Evolutionary conservation across 1,284 basidiomycete genomes (phyloP).

Genomic region (Fomes fomentarius): DNA sequence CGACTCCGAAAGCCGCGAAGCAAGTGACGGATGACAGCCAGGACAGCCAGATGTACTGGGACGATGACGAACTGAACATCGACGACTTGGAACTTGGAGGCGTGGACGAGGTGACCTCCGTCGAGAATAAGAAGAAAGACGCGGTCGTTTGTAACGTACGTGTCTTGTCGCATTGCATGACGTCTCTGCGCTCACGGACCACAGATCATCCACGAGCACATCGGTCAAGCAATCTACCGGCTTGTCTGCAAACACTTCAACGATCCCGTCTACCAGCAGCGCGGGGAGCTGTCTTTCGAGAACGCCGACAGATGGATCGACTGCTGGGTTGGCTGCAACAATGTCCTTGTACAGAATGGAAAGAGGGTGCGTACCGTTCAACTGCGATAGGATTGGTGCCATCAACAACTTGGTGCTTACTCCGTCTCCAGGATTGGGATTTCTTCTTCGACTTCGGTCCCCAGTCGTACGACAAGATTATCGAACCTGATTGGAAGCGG

Average conservation of each 20-base stretch:
- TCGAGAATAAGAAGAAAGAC: conserved; percentile 43
- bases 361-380: conserved; percentile 26
- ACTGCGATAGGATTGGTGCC: neutral
- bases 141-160: conserved; percentile 46
- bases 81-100: conserved; percentile 62
- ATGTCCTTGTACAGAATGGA: conserved; percentile 65
- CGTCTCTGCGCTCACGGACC: neutral
- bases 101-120: conserved; percentile 39
- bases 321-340: conserved; percentile 80
- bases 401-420: conserved; percentile 1
- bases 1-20: too few species aligned
- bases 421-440: conserved; percentile 60
- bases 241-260: conserved; percentile 58
- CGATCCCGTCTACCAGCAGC: conserved; percentile 32
- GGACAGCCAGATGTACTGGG: conserved; percentile 81
- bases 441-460: conserved; percentile 59
- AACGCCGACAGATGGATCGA: conserved; percentile 63
- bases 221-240: conserved; percentile 65
- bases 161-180: neutral
- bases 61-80: conserved; percentile 56
- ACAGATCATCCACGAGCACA: conserved; percentile 56
- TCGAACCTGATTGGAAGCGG: conserved; percentile 54
- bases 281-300: conserved; percentile 33
- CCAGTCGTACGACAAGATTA: conserved; percentile 64
- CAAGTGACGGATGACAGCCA: conserved; percentile 45